phyloP scores from a whole-genome alignment of 2,329 filamentous ascomycete species.

The Verticillium zaregamsianum region DNA sequence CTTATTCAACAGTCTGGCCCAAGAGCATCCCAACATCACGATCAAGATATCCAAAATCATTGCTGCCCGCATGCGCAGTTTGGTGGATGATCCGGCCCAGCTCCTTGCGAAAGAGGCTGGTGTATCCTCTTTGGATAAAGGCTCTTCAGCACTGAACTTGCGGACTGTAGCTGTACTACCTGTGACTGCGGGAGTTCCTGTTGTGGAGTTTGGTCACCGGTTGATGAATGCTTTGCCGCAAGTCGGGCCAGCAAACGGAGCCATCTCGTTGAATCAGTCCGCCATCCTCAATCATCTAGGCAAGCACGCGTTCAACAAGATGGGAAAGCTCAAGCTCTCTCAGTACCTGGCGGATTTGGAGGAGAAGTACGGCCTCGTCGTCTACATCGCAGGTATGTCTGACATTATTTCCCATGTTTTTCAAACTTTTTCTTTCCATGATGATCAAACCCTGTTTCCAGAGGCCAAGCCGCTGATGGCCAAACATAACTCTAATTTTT shows the following conservation, averaged over 20 bases:
- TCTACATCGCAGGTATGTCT: slow-evolving; percentile 76
- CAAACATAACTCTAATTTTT: slow-evolving; percentile 62
- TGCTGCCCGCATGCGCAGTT: slow-evolving; percentile 84
- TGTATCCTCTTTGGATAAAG: slow-evolving; percentile 56
- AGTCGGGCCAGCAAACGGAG: slow-evolving; percentile 83
- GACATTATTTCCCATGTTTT: slow-evolving; percentile 16
- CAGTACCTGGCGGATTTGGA: slow-evolving; percentile 96
- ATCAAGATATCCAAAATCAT: slow-evolving; percentile 99
- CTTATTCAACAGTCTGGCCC: slow-evolving; percentile 93
- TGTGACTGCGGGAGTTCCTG: slow-evolving; percentile 85
- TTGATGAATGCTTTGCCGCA: slow-evolving; percentile 84
- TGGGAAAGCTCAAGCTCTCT: slow-evolving; percentile 93
- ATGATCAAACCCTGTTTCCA: slow-evolving; percentile 47
- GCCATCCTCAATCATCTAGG: slow-evolving; percentile 93
- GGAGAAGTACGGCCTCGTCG: slow-evolving; percentile 91
- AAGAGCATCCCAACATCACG: slow-evolving; percentile 96
- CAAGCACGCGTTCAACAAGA: slow-evolving; percentile 92
- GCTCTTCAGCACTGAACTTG: slow-evolving; percentile 85
- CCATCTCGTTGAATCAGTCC: slow-evolving; percentile 87
- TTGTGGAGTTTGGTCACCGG: slow-evolving; percentile 89
- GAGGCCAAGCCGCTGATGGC: slow-evolving; percentile 53
- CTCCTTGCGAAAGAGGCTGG: slow-evolving; percentile 60
- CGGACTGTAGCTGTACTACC: slow-evolving; percentile 90
- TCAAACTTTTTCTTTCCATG: slow-evolving; percentile 27
- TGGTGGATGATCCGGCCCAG: slow-evolving; percentile 76